Percentiles rank a stretch among this genome's conserved stretches.
phyloP scores from a whole-genome alignment of 1,284 basidiomycete species.

The Thelephora terrestris region DNA sequence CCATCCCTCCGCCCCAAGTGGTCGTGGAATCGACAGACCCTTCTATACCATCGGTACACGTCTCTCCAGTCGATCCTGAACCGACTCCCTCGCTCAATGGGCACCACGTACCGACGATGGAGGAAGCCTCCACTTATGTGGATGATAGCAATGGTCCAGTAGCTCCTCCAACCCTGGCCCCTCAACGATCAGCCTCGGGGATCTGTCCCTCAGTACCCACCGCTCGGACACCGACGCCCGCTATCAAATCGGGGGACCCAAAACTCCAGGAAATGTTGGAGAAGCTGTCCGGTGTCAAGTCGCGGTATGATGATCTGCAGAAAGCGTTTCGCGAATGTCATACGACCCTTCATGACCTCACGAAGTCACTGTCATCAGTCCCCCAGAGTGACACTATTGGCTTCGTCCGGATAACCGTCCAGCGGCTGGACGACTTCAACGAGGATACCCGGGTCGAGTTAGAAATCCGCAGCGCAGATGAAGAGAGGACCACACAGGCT shows the following conservation, averaged over 20 bases:
- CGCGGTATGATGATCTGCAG: slow-evolving; percentile 55
- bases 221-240: slow-evolving; percentile 6
- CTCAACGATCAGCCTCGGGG: not conserved
- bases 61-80: too few relatives aligned
- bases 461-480: slow-evolving; percentile 76
- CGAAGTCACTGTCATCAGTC: slow-evolving; percentile 25
- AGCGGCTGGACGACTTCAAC: slow-evolving; percentile 66
- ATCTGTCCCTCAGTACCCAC: not conserved
- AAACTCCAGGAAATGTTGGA: slow-evolving; percentile 28
- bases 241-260: slow-evolving; percentile 10
- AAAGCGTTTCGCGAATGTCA: slow-evolving; percentile 61
- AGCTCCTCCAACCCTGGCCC: not conserved
- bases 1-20: too few relatives aligned
- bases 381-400: slow-evolving; percentile 18
- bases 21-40: too few relatives aligned
- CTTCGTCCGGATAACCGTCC: slow-evolving; percentile 44
- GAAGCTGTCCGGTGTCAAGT: slow-evolving; percentile 32
- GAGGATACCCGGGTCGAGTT: slow-evolving; percentile 82
- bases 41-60: too few relatives aligned
- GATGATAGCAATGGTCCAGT: not conserved
- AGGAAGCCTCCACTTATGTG: not conserved
- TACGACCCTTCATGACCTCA: slow-evolving; percentile 48
- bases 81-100: too few relatives aligned
- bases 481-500: slow-evolving; percentile 58
- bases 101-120: too few relatives aligned